Evolutionary conservation across 2,329 filamentous ascomycete genomes (phyloP).

Genomic region (Macrophomina phaseolina): DNA sequence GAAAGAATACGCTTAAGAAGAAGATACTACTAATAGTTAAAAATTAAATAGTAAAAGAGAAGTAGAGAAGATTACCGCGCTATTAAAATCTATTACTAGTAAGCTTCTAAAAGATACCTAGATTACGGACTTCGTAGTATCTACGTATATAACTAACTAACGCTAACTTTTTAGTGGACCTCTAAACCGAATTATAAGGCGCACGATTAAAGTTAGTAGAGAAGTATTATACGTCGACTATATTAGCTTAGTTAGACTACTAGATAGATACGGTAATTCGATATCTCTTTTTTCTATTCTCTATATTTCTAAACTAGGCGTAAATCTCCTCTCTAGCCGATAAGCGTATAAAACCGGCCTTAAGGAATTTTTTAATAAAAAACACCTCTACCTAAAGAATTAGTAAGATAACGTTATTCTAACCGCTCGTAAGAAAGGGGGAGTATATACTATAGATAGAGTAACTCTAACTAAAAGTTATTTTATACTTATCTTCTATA

Average conservation of each 20-base stretch:
- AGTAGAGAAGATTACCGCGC: not conserved
- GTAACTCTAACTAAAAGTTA: not conserved
- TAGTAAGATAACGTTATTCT: not conserved
- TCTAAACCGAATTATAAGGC: not conserved
- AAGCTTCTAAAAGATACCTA: not conserved
- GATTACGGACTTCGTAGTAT: not conserved
- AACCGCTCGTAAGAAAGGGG: not conserved
- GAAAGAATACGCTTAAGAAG: not conserved
- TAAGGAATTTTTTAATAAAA: not conserved
- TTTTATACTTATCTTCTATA: not conserved
- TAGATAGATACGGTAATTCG: not conserved
- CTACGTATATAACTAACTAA: not conserved
- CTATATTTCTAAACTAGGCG: not conserved
- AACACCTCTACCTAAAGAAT: not conserved
- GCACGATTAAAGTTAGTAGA: not conserved
- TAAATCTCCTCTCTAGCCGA: not conserved
- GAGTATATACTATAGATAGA: not conserved
- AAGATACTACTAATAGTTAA: not conserved
- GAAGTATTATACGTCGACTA: not conserved
- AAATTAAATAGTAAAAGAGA: not conserved
- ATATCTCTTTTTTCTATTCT: not conserved
- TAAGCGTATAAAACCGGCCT: not conserved
- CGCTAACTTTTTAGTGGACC: not conserved
- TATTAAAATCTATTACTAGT: not conserved
- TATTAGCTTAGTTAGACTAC: not conserved